These are phyloP conservation scores for Stellera chamaejasme DNA, from an alignment of 345 rosid genomes.

Conservation along the genomic window DNA sequence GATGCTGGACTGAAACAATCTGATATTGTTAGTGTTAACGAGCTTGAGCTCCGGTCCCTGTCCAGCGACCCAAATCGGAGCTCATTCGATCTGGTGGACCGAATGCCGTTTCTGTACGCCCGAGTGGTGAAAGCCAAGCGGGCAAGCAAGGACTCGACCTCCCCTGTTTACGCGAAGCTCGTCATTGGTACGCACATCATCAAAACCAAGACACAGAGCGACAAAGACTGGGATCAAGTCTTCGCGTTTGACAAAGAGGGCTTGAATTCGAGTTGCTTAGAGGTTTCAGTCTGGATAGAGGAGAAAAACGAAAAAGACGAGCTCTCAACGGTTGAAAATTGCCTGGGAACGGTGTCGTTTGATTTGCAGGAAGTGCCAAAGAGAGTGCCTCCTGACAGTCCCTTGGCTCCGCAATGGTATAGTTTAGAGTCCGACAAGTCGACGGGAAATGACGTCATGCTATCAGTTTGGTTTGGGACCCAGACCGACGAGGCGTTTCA, in stretches of 20 bases:
- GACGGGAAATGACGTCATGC: constrained; percentile 80
- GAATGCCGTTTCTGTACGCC: constrained; percentile 75
- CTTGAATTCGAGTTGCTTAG: constrained; percentile 55
- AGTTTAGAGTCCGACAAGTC: constrained; percentile 62
- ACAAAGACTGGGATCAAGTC: constrained; percentile 85
- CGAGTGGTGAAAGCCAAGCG: constrained; percentile 67
- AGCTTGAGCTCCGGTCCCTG: constrained; percentile 50
- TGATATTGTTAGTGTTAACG: constrained; percentile 24
- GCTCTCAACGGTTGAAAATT: constrained; percentile 26
- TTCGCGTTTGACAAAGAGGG: constrained; percentile 86
- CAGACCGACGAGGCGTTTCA: constrained; percentile 94
- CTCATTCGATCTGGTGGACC: constrained; percentile 71
- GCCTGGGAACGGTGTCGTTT: constrained; percentile 79
- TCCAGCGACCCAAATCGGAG: constrained; percentile 42
- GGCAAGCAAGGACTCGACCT: constrained; percentile 28
- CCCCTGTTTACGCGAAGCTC: constrained; percentile 52
- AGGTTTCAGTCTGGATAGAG: constrained; percentile 75
- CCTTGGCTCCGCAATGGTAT: constrained; percentile 95
- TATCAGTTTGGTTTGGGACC: constrained; percentile 87
- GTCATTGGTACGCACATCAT: constrained; percentile 75
- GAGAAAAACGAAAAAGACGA: constrained; percentile 54
- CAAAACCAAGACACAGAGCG: constrained; percentile 55
- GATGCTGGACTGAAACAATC: constrained; percentile 21
- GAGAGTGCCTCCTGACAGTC: constrained; percentile 82
- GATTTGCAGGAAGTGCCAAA: constrained; percentile 87